Evolutionary conservation across 306 rosid genomes (phyloP).

Genomic region (Geum urbanum): DNA sequence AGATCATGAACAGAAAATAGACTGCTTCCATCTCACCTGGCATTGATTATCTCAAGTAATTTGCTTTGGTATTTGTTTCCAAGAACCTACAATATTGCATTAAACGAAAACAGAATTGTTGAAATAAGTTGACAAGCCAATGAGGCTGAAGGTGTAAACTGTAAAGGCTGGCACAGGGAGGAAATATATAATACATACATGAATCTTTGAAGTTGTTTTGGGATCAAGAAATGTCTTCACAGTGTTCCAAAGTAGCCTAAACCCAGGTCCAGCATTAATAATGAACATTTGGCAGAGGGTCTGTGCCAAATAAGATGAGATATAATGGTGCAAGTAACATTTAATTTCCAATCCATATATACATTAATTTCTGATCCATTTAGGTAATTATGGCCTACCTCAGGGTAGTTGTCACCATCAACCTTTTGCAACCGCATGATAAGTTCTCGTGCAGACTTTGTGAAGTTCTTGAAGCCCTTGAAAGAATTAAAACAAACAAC

Average conservation of each 20-base stretch:
- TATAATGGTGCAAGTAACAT: constrained; percentile 5
- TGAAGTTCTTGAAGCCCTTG: constrained; percentile 88
- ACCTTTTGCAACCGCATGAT: constrained; percentile 75
- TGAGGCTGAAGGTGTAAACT: not conserved
- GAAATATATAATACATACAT: constrained; percentile 46
- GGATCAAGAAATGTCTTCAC: constrained; percentile 92
- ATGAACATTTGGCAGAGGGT: constrained; percentile 94
- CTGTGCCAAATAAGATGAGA: constrained; percentile 38
- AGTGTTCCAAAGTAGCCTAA: constrained; percentile 85
- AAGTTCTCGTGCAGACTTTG: constrained; percentile 88
- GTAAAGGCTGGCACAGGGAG: not conserved
- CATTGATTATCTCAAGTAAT: constrained; percentile 83
- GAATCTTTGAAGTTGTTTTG: constrained; percentile 90
- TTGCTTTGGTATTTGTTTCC: constrained; percentile 95
- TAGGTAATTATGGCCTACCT: constrained; percentile 39
- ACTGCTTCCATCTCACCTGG: constrained; percentile 51
- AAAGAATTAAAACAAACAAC: constrained; percentile 19
- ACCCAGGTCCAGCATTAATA: constrained; percentile 97
- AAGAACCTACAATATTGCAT: constrained; percentile 57
- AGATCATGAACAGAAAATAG: not conserved
- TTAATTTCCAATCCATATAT: constrained; percentile 8
- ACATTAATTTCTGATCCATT: not conserved
- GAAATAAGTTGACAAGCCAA: constrained; percentile 14
- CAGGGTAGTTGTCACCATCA: constrained; percentile 96
- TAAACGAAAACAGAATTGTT: not conserved